Percentiles rank a stretch among this genome's conserved stretches.
phyloP scores from a whole-genome alignment of 371 early-diverging fungal genomes.

The Apophysomyces trapeziformis region DNA sequence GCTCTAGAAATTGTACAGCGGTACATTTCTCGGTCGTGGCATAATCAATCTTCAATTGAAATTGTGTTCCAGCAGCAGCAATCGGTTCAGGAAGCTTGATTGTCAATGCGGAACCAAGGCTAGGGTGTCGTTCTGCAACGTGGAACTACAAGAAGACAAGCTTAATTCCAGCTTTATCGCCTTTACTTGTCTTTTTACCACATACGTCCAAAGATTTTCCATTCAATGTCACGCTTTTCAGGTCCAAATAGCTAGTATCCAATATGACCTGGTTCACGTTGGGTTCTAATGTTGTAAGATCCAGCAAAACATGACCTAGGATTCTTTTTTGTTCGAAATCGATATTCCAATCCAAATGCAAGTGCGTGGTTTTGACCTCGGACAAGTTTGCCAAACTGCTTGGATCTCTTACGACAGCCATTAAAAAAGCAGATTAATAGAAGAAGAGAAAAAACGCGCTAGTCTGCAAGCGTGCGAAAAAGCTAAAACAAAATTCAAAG shows the following conservation, averaged over 20 bases:
- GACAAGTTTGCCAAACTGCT: conserved; percentile 84
- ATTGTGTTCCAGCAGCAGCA: conserved; percentile 37
- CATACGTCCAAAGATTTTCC: conserved; percentile 52
- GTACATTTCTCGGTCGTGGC: conserved; percentile 82
- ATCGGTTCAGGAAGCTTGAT: conserved; percentile 61
- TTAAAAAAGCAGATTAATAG: conserved; percentile 13
- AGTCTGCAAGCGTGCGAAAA: conserved; percentile 1
- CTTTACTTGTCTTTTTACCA: neutral
- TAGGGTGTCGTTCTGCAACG: conserved; percentile 60
- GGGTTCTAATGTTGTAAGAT: conserved; percentile 52
- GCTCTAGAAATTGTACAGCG: conserved; percentile 91
- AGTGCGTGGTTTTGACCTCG: conserved; percentile 71
- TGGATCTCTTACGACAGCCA: conserved; percentile 63
- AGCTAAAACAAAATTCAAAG: too few species aligned
- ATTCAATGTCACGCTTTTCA: conserved; percentile 57
- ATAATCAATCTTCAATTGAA: conserved; percentile 73
- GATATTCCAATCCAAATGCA: conserved; percentile 76
- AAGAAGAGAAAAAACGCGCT: neutral
- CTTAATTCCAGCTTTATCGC: neutral
- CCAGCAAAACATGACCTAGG: conserved; percentile 68
- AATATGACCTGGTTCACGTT: conserved; percentile 70
- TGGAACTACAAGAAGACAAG: conserved; percentile 45
- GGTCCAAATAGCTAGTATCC: conserved; percentile 73
- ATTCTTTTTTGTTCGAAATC: conserved; percentile 78
- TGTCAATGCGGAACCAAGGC: conserved; percentile 79